Base-by-base conservation (phyloP, 2,329 filamentous ascomycete genomes). In the Hypoxylon sp. region DNA sequence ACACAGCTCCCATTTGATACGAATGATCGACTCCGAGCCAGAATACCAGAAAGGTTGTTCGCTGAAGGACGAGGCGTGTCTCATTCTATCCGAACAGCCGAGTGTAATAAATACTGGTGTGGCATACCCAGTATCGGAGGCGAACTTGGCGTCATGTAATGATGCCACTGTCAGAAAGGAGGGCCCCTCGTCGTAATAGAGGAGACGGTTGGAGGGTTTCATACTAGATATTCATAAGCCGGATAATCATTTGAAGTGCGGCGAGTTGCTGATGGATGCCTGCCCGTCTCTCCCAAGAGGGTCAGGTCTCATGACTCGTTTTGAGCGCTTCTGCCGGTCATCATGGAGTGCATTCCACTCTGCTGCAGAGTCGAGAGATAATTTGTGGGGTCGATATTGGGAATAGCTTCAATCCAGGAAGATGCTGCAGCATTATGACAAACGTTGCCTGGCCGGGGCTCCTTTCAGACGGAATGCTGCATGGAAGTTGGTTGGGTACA, bases 401-500 rank as follows among this genome's bases (percentile, higher is more conserved):
- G 67, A 69, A 69, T 69, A 69, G 61, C 67, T 49, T 69, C 67
- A 67, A 52, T 14, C 26, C 38, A 52, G 28, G 16, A 26, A 54
- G 30, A 18, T 45, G 12, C 48, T 67, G 46, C 48, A 48, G 50
- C 22, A 51, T 49, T 20, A 57, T 46, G 28, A 45, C 52, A 58
- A 62, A 54, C 56, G 56, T 53, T 45, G 11, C 49, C 38, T 69
- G 57, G 56, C 59, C 24, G 57, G 38, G 50, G 57, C 58, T 62
- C 38, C 52, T 65, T 44, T 48, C 42, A 66, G 59, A 63, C 64
- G 67, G 64, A 54, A 65, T 59, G 54, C 20, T 67, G 61, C 67
- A 69, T 62, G 33, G 33, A 58, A 36, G 55, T 53, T 61, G 57
- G 61, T 20, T 46, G 30, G 26, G 40, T 24, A 63, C 56, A 53